Base-by-base conservation (phyloP, 2,329 filamentous ascomycete species). In the Mycocentrospora acerina region DNA sequence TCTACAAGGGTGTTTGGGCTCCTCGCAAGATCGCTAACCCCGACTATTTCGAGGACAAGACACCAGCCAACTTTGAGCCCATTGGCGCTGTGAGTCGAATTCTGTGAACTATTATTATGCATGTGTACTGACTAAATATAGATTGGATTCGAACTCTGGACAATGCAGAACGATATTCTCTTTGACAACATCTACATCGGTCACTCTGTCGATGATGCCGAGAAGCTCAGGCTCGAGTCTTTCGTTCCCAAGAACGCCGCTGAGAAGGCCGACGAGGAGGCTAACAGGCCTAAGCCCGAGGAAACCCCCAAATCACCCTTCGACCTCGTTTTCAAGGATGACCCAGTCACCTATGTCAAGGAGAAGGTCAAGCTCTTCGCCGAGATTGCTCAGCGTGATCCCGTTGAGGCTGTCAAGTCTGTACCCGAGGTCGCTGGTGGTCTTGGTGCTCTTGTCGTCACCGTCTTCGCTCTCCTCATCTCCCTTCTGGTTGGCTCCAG, bases 151-250 rank as follows among this genome's bases (percentile, higher is more conserved):
- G 93, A 98, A 74, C 91, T 98, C 75, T 98, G 93, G 93, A 97
- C 93, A 62, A 98, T 98, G 93, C 91, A 96, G 76, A 95, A 84
- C 70, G 87, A 96, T 67, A 97, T 98, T 60, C 85, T 96, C 62
- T 97, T 98, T 63, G 89, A 97, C 82, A 98, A 98, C 84, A 94
- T 98, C 79, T 98, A 97, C 82, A 90, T 98, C 69, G 93, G 93
- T 51, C 93, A 98, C 83, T 97, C 91, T 14, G 70, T 93, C 57
- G 89, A 89, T 66, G 93, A 98, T 57, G 93, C 93, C 48, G 83
- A 86, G 71, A 86, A 90, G 75, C 78, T 98, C 64, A 86, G 89
- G 60, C 79, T 86, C 52, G 88, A 95, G 80, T 88, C 89, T 38
- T 98, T 90, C 71, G 85, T 88, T 64, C 73, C 89, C 74, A 98